These are phyloP conservation scores for Pleodorina starrii DNA, from an alignment of 139 green algal species.

Conservation along the genomic window DNA sequence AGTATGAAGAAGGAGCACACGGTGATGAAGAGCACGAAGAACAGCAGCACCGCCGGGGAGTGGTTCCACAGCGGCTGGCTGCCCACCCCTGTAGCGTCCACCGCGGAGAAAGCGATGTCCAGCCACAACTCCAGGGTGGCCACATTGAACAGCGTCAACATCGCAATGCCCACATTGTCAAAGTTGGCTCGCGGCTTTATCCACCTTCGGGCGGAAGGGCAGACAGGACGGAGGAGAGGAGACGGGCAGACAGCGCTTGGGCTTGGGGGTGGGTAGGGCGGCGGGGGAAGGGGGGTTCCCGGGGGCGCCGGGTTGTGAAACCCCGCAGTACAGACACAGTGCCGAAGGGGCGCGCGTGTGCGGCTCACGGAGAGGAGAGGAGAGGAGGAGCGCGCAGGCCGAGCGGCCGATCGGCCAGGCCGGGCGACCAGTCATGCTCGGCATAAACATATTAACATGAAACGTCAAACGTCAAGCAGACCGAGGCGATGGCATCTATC, in stretches of 20 bases:
- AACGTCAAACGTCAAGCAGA: too few species aligned
- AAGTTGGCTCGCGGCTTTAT: constrained; percentile 75
- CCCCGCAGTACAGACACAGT: too few species aligned
- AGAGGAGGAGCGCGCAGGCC: too few species aligned
- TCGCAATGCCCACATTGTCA: constrained; percentile 70
- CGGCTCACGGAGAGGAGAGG: too few species aligned
- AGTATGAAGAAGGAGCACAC: constrained; percentile 61
- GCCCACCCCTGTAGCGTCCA: constrained; percentile 62
- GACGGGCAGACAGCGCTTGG: too few species aligned
- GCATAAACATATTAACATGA: too few species aligned
- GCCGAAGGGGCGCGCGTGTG: too few species aligned
- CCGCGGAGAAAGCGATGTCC: constrained; percentile 72
- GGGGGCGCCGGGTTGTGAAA: too few species aligned
- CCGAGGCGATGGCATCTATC: too few species aligned
- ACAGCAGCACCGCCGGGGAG: constrained; percentile 63
- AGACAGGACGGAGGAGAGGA: neutral
- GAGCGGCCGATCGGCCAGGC: too few species aligned
- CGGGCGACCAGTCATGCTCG: too few species aligned
- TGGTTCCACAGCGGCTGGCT: constrained; percentile 71
- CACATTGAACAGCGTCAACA: constrained; percentile 75
- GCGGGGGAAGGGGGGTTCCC: neutral
- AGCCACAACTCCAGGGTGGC: constrained; percentile 58
- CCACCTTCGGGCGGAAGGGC: constrained; percentile 39
- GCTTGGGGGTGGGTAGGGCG: neutral
- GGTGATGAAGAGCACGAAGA: constrained; percentile 75